These are phyloP conservation scores for Calonectria montana DNA, from an alignment of 2,329 filamentous ascomycete genomes.

Conservation along the genomic window DNA sequence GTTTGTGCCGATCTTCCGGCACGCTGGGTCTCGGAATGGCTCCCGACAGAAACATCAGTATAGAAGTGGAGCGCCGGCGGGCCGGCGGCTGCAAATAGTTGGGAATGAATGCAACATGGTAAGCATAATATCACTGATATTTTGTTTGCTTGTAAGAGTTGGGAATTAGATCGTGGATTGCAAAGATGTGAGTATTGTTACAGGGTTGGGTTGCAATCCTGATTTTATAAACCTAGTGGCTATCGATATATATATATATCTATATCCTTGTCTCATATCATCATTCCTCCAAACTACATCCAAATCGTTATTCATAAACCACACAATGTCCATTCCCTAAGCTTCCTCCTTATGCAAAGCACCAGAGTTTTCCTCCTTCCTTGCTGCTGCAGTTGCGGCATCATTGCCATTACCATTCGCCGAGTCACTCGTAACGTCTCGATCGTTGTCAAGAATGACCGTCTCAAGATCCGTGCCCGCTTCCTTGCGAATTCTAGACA, in stretches of 20 bases:
- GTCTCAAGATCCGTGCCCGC: slow-evolving; percentile 54
- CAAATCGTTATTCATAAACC: neutral
- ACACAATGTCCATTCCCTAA: neutral
- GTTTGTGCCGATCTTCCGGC: neutral
- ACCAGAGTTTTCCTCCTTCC: neutral
- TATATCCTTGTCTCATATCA: neutral
- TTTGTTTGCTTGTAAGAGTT: neutral
- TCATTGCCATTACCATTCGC: neutral
- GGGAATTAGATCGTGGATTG: neutral
- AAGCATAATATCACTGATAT: neutral
- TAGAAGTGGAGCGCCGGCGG: neutral
- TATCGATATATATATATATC: neutral
- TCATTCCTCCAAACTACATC: slow-evolving; percentile 1
- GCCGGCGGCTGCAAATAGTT: neutral
- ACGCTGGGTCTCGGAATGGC: neutral
- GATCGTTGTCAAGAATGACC: neutral
- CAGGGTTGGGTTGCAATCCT: neutral
- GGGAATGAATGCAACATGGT: neutral
- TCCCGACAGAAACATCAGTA: neutral
- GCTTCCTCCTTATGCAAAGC: neutral
- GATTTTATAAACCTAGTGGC: neutral
- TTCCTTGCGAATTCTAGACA: slow-evolving; percentile 54
- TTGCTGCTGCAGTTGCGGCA: neutral
- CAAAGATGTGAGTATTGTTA: neutral
- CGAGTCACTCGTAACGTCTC: neutral